Evolutionary conservation across 2,329 filamentous ascomycete genomes (phyloP), one percentile per base, ranked within the genome.

Genomic region (Colletotrichum lindemuthianum): DNA sequence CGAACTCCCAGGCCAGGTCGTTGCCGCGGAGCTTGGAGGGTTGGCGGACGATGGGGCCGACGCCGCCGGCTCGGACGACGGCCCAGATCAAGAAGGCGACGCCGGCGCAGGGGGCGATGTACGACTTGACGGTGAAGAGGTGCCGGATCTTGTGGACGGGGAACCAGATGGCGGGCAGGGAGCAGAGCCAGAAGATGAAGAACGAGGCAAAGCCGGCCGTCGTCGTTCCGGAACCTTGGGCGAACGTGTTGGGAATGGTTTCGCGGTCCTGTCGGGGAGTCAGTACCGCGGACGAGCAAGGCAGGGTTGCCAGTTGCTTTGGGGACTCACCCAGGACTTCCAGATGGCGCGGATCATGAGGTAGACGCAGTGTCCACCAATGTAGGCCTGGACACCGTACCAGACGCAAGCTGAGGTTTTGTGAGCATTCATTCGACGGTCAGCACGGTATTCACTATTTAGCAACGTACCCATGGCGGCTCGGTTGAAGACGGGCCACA

Each of bases 281-380:
- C 40, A 41, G 40, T 34, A 36, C 49, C 13, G 16, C 12, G 9
- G 24, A 8, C 3, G 8, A 16, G 7, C n/a, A 15, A 9, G 10
- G 43, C 6, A 11, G 13, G 13, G 13, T 8, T 7, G 43, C 6
- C n/a, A 10, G 6, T 9, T 12, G 24, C n/a, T 5, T 1, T 15
- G 15, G 15, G 15, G 4, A 45, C 82, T 71, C 70, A 85, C 81
- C 86, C 87, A 91, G 52, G 83, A 84, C 66, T 82, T 86, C 92
- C 92, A 97, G 73, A 97, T 95, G 4, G 92, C 81, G 50, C 90
- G 85, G 67, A 97, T 95, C 92, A 97, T 97, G 63, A 97, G 80
- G 67, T 93, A 93, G 5, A 97, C 89, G 70, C 93, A 97, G 63
- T 90, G 82, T 33, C 91, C 91, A 70, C 93, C 93, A 68, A 97